Base-by-base conservation (phyloP, 257 asterid genomes). In the Agastache rugosa region DNA sequence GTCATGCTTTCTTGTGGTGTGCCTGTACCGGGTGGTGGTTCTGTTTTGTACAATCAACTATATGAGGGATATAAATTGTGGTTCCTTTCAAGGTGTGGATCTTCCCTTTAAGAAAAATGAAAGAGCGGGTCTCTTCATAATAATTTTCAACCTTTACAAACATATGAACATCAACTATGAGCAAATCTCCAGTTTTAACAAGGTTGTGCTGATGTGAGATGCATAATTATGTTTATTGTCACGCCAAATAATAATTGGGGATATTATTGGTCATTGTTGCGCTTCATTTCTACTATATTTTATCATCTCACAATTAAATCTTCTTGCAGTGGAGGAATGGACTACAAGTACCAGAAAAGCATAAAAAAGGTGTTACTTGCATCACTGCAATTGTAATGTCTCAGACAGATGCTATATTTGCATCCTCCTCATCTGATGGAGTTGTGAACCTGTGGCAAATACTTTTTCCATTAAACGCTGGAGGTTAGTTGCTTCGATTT, bases 391-490 rank as follows among this genome's bases (percentile, higher is more conserved):
- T 92, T 76, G 81, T 90, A 87, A 54, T 87, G 68, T 94, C 97
- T 62, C 80, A 77, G n/a, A 78, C 85, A 47, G 90, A 82, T 6
- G 92, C 89, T 64, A 62, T 92, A 74, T 89, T 89, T 81, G 97
- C 96, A 66, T 94, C 99, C 55, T 87, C 98, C 65, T 90, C 98
- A 71, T 92, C 98, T 31, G 99, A 92, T 83, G 92, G 98, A 61
- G 80, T 73, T 11, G 96, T 90, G 62, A 87, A 86, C 65, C 67
- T 94, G 65, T 92, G 99, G 96, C 91, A 87, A 72, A 53, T 92
- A 75, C 66, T 84, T 51, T 72, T 92, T 71, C 92, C 93, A 31
- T 85, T 87, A 51, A 72, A 69, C 47, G 74, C 76, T 50, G 94
- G 76, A 50, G 97, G 98, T 90, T 80, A 86, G 90, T 72, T 10